Conservation (phyloP, 176 grass and related monocot genomes). For the Rhynchospora tenuis region DNA sequence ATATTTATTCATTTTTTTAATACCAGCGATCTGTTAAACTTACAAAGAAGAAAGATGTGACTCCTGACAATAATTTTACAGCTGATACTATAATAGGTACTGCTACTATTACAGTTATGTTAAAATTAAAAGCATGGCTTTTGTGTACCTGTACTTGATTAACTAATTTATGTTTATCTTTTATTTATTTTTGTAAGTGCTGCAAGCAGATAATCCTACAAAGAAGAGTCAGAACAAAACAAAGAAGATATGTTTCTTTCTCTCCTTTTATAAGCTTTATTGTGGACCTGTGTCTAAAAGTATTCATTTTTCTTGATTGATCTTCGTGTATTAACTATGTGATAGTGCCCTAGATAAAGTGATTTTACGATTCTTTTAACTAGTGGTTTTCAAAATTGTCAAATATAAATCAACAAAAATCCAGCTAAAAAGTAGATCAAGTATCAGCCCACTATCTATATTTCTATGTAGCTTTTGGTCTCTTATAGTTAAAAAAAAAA, state of each 20-base stretch:
- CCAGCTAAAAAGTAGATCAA: neutral
- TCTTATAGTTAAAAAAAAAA: neutral
- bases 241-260: conserved; percentile 49
- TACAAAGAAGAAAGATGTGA: conserved; percentile 30
- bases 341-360: neutral
- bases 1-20: neutral
- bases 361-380: neutral
- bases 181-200: conserved; percentile 14
- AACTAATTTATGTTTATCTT: neutral
- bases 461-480: neutral
- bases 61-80: conserved; percentile 25
- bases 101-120: neutral
- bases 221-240: conserved; percentile 33
- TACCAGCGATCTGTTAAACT: conserved; percentile 30
- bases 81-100: neutral
- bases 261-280: neutral
- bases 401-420: neutral
- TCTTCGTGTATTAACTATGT: neutral
- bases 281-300: neutral
- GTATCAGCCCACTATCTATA: neutral
- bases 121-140: neutral
- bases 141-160: neutral
- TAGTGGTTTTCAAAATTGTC: neutral
- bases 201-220: conserved; percentile 11
- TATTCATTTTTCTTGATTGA: neutral